Conservation (phyloP, 306 rosid genomes). For the Cyclanthera cordifolia region DNA sequence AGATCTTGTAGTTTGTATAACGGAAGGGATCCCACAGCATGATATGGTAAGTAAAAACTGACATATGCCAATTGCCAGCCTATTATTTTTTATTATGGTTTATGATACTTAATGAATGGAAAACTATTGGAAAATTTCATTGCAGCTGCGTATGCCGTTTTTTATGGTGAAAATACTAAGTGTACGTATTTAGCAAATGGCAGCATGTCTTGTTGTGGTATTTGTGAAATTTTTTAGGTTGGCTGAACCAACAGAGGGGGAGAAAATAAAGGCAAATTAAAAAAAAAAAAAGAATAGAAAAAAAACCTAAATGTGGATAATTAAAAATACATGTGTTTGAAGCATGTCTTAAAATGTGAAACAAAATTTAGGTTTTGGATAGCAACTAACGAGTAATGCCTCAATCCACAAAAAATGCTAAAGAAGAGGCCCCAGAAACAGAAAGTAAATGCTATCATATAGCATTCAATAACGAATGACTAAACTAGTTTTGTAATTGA, state of each 20-base stretch:
- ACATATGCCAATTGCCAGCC: not conserved
- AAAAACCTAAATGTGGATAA: not conserved
- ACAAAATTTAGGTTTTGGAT: not conserved
- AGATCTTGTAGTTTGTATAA: constrained; percentile 93
- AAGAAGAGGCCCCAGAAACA: not conserved
- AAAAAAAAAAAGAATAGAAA: not conserved
- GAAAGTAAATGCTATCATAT: not conserved
- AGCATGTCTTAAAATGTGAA: not conserved
- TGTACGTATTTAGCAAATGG: not conserved
- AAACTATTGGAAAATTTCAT: not conserved
- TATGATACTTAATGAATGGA: not conserved
- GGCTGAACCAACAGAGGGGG: not conserved
- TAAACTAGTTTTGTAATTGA: not conserved
- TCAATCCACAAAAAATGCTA: not conserved
- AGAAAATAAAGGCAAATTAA: not conserved
- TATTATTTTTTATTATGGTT: not conserved
- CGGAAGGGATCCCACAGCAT: constrained; percentile 98
- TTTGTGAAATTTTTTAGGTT: not conserved
- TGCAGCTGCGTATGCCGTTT: not conserved
- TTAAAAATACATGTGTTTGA: not conserved
- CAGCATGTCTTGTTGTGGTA: not conserved
- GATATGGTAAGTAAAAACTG: constrained; percentile 52
- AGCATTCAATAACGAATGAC: not conserved
- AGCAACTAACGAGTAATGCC: not conserved
- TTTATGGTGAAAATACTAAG: not conserved